Base-by-base conservation (phyloP, 1,284 basidiomycete genomes). In the Cryptococcus hybrid region DNA sequence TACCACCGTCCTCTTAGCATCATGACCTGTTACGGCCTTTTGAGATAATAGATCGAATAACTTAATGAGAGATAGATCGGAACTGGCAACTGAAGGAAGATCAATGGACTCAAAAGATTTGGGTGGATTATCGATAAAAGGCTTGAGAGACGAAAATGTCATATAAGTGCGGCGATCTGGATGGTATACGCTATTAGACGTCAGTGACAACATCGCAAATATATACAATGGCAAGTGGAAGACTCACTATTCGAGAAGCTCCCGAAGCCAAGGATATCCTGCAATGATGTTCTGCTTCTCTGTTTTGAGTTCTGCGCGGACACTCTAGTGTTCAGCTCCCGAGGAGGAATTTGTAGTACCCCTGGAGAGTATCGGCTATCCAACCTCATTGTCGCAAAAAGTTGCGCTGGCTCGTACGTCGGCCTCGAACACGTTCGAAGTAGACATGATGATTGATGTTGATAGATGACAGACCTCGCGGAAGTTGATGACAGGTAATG, bases 241-340 rank as follows among this genome's bases (percentile, higher is more conserved):
- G 7, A 69, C 73, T 56, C 47, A 76, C 74, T 60, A 63, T 30
- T 74, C 70, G 7, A 75, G 60, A 12, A 76, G 47, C 7, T 61
- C 48, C 15, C 64, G 40, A n/a, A 76, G 50, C 42, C 75, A 69
- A 4, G 71, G 66, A 54, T 69, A 75, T 56, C 70, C 59, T 7
- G 55, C 57, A 6, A 73, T 64, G 39, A 74, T 67, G n/a, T 9
- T 39, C 52, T 62, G 51, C 48, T 75, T 76, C 6, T 30, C 59
- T 1, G 3, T 7, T 24, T 64, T 12, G 61, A 62, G 58, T 74
- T 74, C 34, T 57, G 64, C 0, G 58, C 54, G 1, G 56, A 48
- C 0, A 68, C 65, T 12, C 66, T 55, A 11, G 55, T 39, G 18
- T 66, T 64, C 12, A 74, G 57, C 48, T 70, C 65, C 7, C 52